These are phyloP conservation scores for Fusarium chaquense DNA, from an alignment of 2,329 filamentous ascomycete species.

Conservation along the genomic window DNA sequence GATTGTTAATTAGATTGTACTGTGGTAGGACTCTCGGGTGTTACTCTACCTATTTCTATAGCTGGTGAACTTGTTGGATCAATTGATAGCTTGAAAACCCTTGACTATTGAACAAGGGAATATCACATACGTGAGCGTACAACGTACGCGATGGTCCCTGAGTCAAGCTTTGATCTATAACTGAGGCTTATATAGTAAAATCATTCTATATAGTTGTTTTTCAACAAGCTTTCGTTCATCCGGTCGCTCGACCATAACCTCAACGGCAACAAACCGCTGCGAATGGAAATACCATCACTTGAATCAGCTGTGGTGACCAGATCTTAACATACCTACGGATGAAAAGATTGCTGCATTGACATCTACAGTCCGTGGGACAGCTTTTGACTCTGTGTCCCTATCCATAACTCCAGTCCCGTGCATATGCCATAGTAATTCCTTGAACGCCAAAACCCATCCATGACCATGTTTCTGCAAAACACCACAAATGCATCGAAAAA, in stretches of 20 bases:
- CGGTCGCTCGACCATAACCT: neutral
- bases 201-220: neutral
- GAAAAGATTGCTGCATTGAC: neutral
- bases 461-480: slow-evolving; percentile 13
- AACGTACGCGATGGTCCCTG: too few relatives aligned
- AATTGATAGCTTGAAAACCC: neutral
- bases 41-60: too few relatives aligned
- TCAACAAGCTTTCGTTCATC: neutral
- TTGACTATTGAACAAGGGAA: neutral
- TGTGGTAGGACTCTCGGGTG: accelerated
- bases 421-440: slow-evolving; percentile 1
- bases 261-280: neutral
- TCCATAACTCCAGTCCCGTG: slow-evolving; percentile 24
- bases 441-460: slow-evolving; percentile 22
- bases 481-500: slow-evolving; percentile 4
- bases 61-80: neutral
- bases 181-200: too few relatives aligned
- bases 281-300: neutral
- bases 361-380: neutral
- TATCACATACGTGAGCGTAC: too few relatives aligned
- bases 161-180: too few relatives aligned
- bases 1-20: too few relatives aligned
- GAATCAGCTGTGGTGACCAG: neutral
- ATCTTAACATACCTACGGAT: neutral
- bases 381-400: slow-evolving; percentile 13